Evolutionary conservation across 257 asterid species (phyloP).

Genomic region (Petunia axillaris): DNA sequence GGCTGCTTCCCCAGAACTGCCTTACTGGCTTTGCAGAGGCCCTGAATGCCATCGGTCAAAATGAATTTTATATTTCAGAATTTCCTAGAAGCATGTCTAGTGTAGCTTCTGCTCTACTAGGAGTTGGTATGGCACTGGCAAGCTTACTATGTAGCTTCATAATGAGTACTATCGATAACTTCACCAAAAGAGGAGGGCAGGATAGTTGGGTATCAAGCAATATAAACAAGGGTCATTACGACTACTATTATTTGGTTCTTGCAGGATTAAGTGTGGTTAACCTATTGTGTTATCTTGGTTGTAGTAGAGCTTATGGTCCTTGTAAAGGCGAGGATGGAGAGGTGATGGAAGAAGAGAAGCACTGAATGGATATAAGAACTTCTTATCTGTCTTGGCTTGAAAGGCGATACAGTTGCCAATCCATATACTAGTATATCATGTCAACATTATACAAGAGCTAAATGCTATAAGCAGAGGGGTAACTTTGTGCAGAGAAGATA

Average conservation of each 20-base stretch:
- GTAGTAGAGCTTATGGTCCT: slow-evolving; percentile 21
- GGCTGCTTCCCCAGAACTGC: slow-evolving; percentile 67
- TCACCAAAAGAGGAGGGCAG: slow-evolving; percentile 47
- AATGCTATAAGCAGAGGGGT: neutral
- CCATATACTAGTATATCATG: neutral
- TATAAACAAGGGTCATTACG: slow-evolving; percentile 67
- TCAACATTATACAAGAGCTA: neutral
- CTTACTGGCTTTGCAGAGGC: slow-evolving; percentile 69
- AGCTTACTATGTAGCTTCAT: slow-evolving; percentile 57
- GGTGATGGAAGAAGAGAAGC: slow-evolving; percentile 11
- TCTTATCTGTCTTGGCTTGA: neutral
- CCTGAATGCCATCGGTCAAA: slow-evolving; percentile 53
- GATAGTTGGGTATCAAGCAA: slow-evolving; percentile 71
- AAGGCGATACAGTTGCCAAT: neutral
- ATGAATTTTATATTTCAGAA: slow-evolving; percentile 66
- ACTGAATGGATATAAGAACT: neutral
- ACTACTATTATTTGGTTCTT: slow-evolving; percentile 50
- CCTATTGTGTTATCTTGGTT: neutral
- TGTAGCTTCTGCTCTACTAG: slow-evolving; percentile 51
- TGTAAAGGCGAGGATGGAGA: neutral
- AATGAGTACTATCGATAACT: slow-evolving; percentile 42
- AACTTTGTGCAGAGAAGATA: neutral
- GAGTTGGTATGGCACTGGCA: slow-evolving; percentile 48
- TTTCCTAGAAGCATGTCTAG: slow-evolving; percentile 77
- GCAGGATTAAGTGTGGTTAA: slow-evolving; percentile 25